Evolutionary conservation across 805 yeast species (phyloP), one percentile per base, ranked within the genome.

Genomic region (Candida hungchunana): DNA sequence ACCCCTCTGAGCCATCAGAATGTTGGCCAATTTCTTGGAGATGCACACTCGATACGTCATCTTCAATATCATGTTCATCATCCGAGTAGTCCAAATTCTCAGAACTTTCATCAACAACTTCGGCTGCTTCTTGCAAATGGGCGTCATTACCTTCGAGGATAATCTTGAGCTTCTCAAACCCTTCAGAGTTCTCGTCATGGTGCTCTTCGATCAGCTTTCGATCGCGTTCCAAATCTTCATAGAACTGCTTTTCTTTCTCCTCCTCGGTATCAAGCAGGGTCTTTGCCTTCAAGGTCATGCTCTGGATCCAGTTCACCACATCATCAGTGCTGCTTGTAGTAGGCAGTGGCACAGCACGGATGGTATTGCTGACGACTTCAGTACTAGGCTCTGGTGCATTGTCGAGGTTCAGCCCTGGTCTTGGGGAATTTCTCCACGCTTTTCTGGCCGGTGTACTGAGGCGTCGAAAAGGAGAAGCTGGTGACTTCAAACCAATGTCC

Each of bases 181-280:
- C 42, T 26, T 50, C 52, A 14, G 55, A 42, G 11, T 42, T 32
- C 14, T 35, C 39, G 22, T 44, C 44, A 29, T 46, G 38, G 33
- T 48, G 50, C 39, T 52, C 44, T 43, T 57, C 47, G 14, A 45
- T 23, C 6, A 36, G 35, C 15, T 35, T 26, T 18, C 35, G 46
- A 23, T 68, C 73, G 10, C 46, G 40, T 24, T 59, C 58, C 9
- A 69, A 33, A 21, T 58, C 55, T 10, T 59, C 57, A 27, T 64
- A 60, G 35, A 67, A 63, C 21, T 39, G 33, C 26, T 51, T 50
- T 37, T 69, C 73, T 26, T 68, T 66, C 14, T 44, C 43, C 22
- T 55, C 55, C 7, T 63, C 61, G 18, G 58, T 44, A 12, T 47
- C 43, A 11, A 64, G 41, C 10, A 59, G 54, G 6, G 47, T 45